These are phyloP conservation scores for Ajuga reptans DNA, from an alignment of 305 asterid species.

Conservation along the genomic window DNA sequence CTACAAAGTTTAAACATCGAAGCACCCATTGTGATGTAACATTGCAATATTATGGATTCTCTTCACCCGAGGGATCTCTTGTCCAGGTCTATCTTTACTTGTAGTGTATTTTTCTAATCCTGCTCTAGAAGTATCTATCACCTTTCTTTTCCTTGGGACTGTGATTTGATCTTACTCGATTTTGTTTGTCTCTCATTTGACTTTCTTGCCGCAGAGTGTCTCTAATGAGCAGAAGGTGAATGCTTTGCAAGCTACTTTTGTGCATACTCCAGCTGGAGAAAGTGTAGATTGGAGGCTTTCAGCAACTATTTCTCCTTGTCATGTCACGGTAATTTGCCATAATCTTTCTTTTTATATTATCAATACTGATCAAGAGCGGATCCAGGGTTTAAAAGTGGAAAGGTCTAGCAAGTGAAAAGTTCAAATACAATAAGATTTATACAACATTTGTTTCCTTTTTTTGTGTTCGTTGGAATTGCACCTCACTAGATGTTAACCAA, in stretches of 20 bases:
- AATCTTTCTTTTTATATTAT: conserved; percentile 1
- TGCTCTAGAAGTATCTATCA: neutral
- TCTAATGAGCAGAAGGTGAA: conserved; percentile 81
- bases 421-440: no score
- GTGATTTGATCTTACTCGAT: conserved; percentile 14
- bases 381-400: no score
- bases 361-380: no score
- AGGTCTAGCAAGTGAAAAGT: neutral
- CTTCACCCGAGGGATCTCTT: conserved; percentile 97
- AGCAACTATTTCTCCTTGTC: conserved; percentile 93
- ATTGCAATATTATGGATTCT: conserved; percentile 78
- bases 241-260: conserved; percentile 92
- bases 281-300: conserved; percentile 93
- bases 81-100: conserved; percentile 63
- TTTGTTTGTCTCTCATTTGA: conserved; percentile 24
- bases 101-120: neutral
- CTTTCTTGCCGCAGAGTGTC: conserved; percentile 54
- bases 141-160: conserved; percentile 10
- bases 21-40: conserved; percentile 77
- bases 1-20: conserved; percentile 74
- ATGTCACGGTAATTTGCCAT: conserved; percentile 70
- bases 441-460: no score
- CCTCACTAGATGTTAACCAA: no score
- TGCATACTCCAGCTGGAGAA: conserved; percentile 80
- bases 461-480: no score